These are phyloP conservation scores for Sindora glabra DNA, from an alignment of 306 rosid genomes.

Conservation along the genomic window DNA sequence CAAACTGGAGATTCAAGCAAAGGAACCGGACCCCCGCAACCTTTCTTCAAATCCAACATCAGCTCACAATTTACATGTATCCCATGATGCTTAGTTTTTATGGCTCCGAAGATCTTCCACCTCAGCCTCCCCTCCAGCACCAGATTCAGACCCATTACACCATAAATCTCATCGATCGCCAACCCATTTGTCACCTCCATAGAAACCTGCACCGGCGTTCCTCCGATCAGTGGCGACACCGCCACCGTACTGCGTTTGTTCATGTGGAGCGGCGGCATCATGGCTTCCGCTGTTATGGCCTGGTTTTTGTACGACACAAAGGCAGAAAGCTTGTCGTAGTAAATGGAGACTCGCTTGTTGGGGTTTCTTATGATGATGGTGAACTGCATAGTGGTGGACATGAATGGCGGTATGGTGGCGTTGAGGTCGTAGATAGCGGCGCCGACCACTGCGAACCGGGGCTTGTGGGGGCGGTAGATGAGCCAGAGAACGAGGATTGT, in stretches of 20 bases:
- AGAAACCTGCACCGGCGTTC: constrained; percentile 53
- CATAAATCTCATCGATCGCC: constrained; percentile 42
- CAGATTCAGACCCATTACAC: constrained; percentile 55
- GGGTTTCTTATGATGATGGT: constrained; percentile 65
- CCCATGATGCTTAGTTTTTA: constrained; percentile 47
- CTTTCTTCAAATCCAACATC: constrained; percentile 61
- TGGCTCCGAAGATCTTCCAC: constrained; percentile 63
- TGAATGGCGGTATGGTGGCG: constrained; percentile 33
- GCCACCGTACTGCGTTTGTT: constrained; percentile 37
- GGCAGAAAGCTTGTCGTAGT: constrained; percentile 54
- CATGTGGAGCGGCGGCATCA: constrained; percentile 49
- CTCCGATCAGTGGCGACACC: constrained; percentile 63
- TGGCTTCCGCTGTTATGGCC: constrained; percentile 53
- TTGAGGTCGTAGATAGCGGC: constrained; percentile 67
- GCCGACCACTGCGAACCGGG: constrained; percentile 46
- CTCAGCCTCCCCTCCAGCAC: constrained; percentile 58
- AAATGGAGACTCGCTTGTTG: constrained; percentile 57
- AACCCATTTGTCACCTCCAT: constrained; percentile 38
- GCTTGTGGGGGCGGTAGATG: constrained; percentile 67
- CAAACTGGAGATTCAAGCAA: constrained; percentile 57
- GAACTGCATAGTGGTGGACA: constrained; percentile 64
- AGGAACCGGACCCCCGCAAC: constrained; percentile 68
- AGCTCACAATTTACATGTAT: constrained; percentile 60
- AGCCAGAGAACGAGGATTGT: constrained; percentile 59
- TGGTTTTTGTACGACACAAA: constrained; percentile 50